Base-by-base conservation (phyloP, 2,329 filamentous ascomycete genomes). In the Colletotrichum spaethianum region DNA sequence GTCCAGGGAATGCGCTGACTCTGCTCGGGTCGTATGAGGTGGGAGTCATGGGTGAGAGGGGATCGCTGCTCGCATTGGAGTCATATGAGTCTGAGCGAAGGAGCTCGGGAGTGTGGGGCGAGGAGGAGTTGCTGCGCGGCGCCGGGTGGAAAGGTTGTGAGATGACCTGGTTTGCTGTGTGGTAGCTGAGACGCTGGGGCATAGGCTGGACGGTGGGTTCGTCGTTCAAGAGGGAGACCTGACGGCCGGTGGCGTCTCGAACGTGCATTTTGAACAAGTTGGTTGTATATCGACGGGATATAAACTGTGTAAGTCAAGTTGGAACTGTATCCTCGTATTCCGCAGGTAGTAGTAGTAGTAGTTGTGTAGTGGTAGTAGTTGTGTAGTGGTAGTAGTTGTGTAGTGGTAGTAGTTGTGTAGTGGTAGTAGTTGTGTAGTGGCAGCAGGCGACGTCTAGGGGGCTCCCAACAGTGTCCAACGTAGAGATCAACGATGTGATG, bases 71-170 rank as follows among this genome's bases (percentile, higher is more conserved):
- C 75, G 84, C 84, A 73, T 89, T 87, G 14, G 89, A 91, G 77
- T 91, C 90, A 79, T 89, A 91, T 0, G 90, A 91, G 75, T 90
- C 83, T 63, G 89, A 90, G 53, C 89, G 87, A 61, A 88, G 80
- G n/a, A 92, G 85, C 75, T 88, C 87, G 38, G 90, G 89, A 0
- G 87, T 88, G 75, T 85, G 84, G 60, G 86, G 84, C 26, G 86
- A 86, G 4, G 85, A 85, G 3, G 86, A 86, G 74, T 82, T 84
- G 50, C 80, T 78, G 63, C 83, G 79, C 20, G 82, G 76, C 33
- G 80, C 77, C 23, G 77, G 75, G 70, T 81, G 77, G 75, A 83
- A 83, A 20, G 80, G 76, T 56, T 78, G 80, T 36, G 77, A 75
- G 57, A 79, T 72, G 56, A 77, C 73, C 65, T 82, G 81, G 77